Percentiles rank a stretch among this genome's conserved stretches.
phyloP scores from a whole-genome alignment of 1,284 basidiomycete species.

The Stereum hirsutum region DNA sequence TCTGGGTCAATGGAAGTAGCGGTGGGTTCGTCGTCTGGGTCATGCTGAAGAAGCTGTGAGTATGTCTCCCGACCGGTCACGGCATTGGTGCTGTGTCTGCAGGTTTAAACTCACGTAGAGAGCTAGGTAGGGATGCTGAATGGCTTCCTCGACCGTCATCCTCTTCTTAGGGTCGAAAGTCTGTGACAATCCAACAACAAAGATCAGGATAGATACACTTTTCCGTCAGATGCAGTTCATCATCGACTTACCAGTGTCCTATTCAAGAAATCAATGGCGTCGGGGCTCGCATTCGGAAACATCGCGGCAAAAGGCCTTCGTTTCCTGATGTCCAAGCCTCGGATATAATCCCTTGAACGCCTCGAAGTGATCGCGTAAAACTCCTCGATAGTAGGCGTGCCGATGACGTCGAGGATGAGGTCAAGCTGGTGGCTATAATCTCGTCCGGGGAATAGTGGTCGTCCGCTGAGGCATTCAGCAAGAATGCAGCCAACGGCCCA shows the following conservation, averaged over 20 bases:
- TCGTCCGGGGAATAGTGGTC: constrained; percentile 80
- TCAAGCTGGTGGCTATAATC: constrained; percentile 86
- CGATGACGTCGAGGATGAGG: constrained; percentile 83
- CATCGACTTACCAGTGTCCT: constrained; percentile 61
- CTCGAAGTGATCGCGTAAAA: constrained; percentile 82
- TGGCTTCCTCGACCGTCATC: constrained; percentile 77
- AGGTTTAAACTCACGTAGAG: constrained; percentile 38
- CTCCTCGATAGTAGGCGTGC: constrained; percentile 80
- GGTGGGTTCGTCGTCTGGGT: constrained; percentile 76
- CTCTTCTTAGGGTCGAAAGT: constrained; percentile 86
- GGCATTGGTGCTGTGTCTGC: too few relatives aligned
- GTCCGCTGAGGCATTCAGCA: constrained; percentile 77
- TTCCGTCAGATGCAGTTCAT: not conserved
- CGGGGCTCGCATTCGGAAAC: constrained; percentile 62
- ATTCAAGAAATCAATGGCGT: constrained; percentile 78
- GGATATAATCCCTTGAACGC: constrained; percentile 80
- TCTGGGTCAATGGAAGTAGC: constrained; percentile 69
- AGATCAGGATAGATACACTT: not conserved
- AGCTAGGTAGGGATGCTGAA: constrained; percentile 68
- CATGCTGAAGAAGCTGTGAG: constrained; percentile 45
- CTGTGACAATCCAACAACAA: constrained; percentile 20
- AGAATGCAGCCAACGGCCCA: constrained; percentile 89
- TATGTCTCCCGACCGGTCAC: constrained; percentile 2
- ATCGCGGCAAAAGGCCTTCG: constrained; percentile 48
- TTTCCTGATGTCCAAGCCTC: constrained; percentile 66